Conservation (phyloP, 192 early-diverging fungal species). For the Coemansia sp. region DNA sequence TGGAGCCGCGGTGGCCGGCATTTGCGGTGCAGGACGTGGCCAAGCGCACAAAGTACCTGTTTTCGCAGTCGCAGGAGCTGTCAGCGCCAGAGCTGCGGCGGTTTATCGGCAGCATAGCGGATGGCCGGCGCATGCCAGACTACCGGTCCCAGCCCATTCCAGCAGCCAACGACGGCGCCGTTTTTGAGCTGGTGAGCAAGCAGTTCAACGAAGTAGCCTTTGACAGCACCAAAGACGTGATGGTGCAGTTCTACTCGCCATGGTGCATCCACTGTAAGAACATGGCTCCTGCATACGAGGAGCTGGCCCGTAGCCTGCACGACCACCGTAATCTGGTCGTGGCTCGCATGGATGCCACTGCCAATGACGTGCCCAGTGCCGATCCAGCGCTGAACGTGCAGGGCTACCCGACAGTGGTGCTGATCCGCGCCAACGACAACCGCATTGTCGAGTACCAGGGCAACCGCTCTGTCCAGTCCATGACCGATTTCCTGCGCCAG, state of each 20-base stretch:
- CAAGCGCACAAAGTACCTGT: conserved; percentile 77
- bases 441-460: conserved; percentile 76
- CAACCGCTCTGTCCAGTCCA: conserved; percentile 69
- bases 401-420: conserved; percentile 93
- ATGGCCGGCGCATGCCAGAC: conserved; percentile 65
- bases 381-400: conserved; percentile 63
- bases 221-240: conserved; percentile 82
- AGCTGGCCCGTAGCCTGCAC: conserved; percentile 64
- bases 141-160: conserved; percentile 81
- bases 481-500: conserved; percentile 72
- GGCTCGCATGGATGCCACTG: conserved; percentile 92
- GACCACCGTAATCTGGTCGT: conserved; percentile 57
- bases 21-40: conserved; percentile 80
- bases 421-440: conserved; percentile 82
- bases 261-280: conserved; percentile 85
- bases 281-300: conserved; percentile 71
- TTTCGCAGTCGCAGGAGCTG: conserved; percentile 64
- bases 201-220: conserved; percentile 80
- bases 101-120: conserved; percentile 62
- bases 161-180: conserved; percentile 73
- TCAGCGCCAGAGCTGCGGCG: conserved; percentile 56
- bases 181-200: conserved; percentile 84
- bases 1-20: conserved; percentile 90
- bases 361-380: conserved; percentile 82
- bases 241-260: conserved; percentile 86